Evolutionary conservation across 176 grass and related monocot genomes (phyloP), one percentile per base, ranked within the genome.

Genomic region (Zea mays): DNA sequence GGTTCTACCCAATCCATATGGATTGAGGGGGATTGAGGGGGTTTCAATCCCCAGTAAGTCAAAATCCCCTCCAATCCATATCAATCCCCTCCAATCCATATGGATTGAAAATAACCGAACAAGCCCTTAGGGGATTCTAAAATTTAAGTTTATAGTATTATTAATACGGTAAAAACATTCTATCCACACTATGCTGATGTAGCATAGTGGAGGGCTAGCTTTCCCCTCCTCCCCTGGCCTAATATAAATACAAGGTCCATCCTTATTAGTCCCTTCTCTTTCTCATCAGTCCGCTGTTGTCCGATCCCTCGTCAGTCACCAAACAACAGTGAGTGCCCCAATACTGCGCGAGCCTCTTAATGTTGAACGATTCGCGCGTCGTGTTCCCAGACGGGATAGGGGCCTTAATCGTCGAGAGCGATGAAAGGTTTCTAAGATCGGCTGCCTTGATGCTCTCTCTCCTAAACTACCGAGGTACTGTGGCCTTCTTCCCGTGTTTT

Each of bases 321-420:
- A 19, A 56, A 19, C 7, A 8, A 56, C 7, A 56, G 16, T 56
- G 52, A 56, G 16, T 19, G 0, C 17, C 42, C 52, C 15, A 54
- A 17, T 56, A 56, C 38, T 39, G 17, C 19, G 17, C 8, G 5
- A 17, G 51, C 51, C 5, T 50, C 5, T 50, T 52, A n/a, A 56
- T 56, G 17, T 0, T 1, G 52, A 19, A 56, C 52, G 52, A 19
- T 0, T 56, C 52, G 7, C 52, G 8, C 0, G 0, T 36, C 5
- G 62, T 62, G 5, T 84, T 54, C 65, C 74, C 74, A 5, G 3
- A 16, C 17, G 56, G 74, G 2, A 51, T 84, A 57, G 44, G 67
- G 9, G 46, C 36, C 4, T 34, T 84, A 67, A 1, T 84, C 7
- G 34, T 80, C 2, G 83, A 80, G 2, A 43, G 34, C 46, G 35